A percentile compares a stretch with the other conserved stretches of the same genome.
Evolutionary conservation across 345 rosid genomes (phyloP).

Genomic region (Acer campestre): DNA sequence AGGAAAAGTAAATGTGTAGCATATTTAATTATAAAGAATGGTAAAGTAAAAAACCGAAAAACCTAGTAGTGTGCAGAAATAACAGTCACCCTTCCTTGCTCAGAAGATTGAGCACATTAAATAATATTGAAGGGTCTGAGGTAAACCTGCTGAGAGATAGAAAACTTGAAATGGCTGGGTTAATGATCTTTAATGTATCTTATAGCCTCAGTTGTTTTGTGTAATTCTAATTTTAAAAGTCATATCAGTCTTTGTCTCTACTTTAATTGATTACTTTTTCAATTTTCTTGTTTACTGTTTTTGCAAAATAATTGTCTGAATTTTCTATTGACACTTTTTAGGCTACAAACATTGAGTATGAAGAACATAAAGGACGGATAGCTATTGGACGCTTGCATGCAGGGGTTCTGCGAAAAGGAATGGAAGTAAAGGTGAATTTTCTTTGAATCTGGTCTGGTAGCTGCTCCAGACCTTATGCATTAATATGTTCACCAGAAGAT

Average conservation of each 20-base stretch:
- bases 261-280: conserved; percentile 1
- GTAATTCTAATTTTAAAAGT: neutral
- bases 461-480: conserved; percentile 13
- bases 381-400: conserved; percentile 98
- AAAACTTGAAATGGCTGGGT: neutral
- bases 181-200: neutral
- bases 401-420: conserved; percentile 76
- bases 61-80: neutral
- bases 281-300: conserved; percentile 1
- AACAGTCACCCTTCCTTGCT: neutral
- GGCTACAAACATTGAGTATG: conserved; percentile 95
- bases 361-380: conserved; percentile 96
- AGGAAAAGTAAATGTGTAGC: neutral
- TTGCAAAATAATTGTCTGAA: conserved; percentile 5
- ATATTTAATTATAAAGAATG: neutral
- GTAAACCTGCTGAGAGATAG: neutral
- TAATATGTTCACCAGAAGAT: neutral
- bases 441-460: conserved; percentile 18
- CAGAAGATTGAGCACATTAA: neutral
- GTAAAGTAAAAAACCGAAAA: neutral
- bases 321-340: conserved; percentile 25
- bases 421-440: conserved; percentile 80
- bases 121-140: neutral
- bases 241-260: neutral
- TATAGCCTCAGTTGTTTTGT: neutral